phyloP scores from a whole-genome alignment of 129 eudicot genomes.

The Artemisia tridentata region DNA sequence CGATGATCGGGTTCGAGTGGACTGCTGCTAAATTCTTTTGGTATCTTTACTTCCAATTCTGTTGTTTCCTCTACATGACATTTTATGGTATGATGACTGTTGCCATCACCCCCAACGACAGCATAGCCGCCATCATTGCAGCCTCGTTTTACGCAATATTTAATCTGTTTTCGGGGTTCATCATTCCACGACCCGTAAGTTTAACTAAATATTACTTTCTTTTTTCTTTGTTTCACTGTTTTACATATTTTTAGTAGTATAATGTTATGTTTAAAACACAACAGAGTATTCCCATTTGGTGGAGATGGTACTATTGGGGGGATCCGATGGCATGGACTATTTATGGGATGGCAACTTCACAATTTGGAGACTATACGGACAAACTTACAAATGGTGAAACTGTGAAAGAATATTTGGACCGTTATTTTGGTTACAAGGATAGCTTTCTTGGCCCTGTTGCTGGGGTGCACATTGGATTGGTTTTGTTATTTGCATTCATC shows the following conservation, averaged over 20 bases:
- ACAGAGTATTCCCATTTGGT: constrained; percentile 9
- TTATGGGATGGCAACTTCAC: constrained; percentile 29
- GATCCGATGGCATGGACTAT: constrained; percentile 3
- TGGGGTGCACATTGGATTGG: constrained; percentile 30
- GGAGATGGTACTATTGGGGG: constrained; percentile 18
- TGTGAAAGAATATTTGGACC: constrained; percentile 27
- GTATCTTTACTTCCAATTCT: constrained; percentile 40
- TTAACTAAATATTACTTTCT: too few relatives aligned
- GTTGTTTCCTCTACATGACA: constrained; percentile 46
- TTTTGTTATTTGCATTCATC: constrained; percentile 30
- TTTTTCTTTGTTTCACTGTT: too few relatives aligned
- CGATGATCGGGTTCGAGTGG: constrained; percentile 58
- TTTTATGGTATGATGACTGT: constrained; percentile 54
- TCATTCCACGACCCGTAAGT: constrained; percentile 50
- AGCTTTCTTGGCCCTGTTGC: constrained; percentile 36
- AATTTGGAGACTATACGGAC: constrained; percentile 33
- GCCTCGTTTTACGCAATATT: constrained; percentile 37
- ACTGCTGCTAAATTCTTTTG: constrained; percentile 41
- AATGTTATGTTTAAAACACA: background rate
- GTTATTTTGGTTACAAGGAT: constrained; percentile 24
- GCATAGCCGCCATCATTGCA: constrained; percentile 43
- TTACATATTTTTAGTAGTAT: too few relatives aligned
- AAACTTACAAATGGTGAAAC: background rate
- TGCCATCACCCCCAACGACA: constrained; percentile 44
- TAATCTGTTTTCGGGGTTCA: constrained; percentile 45